A percentile compares a stretch with the other conserved stretches of the same genome.
phyloP scores from a whole-genome alignment of 805 yeast genomes.

The Saccharomyces jurei region DNA sequence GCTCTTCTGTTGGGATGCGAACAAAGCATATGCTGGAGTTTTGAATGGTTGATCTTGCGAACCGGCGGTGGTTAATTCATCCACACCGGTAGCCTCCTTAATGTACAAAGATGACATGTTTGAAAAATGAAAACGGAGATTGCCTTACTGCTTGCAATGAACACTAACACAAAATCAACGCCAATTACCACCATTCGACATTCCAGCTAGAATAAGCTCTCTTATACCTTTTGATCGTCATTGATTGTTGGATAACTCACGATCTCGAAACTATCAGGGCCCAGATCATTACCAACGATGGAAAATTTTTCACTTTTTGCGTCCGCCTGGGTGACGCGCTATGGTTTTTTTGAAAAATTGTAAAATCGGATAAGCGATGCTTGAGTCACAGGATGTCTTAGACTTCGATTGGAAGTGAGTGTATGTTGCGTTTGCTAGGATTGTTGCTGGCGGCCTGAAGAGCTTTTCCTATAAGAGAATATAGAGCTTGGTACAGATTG shows the following conservation, averaged over 20 bases:
- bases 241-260: background rate
- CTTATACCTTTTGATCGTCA: background rate
- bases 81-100: constrained; percentile 66
- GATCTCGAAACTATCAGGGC: background rate
- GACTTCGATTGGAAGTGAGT: background rate
- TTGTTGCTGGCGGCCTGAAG: background rate
- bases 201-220: background rate
- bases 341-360: background rate
- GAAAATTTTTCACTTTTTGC: background rate
- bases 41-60: constrained; percentile 63
- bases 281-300: background rate
- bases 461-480: background rate
- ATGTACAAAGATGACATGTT: constrained; percentile 44
- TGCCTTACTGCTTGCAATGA: background rate
- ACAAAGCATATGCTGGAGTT: constrained; percentile 74
- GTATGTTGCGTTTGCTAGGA: background rate
- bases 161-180: background rate
- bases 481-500: background rate
- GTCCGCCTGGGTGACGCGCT: background rate
- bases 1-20: constrained; percentile 30
- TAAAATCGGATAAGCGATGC: background rate
- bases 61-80: constrained; percentile 52
- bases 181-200: background rate
- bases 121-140: background rate
- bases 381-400: background rate